A percentile compares a stretch with the other conserved stretches of the same genome.
Evolutionary conservation across 2,329 filamentous ascomycete species (phyloP).

Genomic region (Aureobasidium sp.): DNA sequence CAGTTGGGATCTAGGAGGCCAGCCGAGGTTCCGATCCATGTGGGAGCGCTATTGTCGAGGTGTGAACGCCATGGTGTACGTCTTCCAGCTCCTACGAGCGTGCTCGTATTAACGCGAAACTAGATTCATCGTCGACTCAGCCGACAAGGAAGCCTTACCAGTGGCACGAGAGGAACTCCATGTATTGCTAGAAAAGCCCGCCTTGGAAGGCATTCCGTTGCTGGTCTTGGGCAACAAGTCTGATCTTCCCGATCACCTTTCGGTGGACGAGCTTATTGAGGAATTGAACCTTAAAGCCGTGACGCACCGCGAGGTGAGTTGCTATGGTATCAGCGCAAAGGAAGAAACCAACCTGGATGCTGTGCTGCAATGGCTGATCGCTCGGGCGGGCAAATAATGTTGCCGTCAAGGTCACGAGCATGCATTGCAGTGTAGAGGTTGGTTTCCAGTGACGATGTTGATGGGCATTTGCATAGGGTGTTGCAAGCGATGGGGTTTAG

Average conservation of each 20-base stretch:
- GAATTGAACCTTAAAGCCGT: constrained; percentile 83
- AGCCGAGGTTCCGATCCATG: constrained; percentile 95
- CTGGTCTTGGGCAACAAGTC: constrained; percentile 97
- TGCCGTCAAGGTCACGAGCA: background rate
- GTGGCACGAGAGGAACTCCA: constrained; percentile 88
- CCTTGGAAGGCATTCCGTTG: constrained; percentile 81
- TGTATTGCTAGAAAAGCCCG: constrained; percentile 73
- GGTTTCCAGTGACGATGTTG: background rate
- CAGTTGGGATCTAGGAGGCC: constrained; percentile 92
- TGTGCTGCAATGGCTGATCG: constrained; percentile 93
- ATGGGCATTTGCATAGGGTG: constrained; percentile 4
- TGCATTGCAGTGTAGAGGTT: background rate
- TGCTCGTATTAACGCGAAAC: constrained; percentile 7
- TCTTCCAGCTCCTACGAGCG: background rate
- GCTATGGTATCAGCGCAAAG: constrained; percentile 97
- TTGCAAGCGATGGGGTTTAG: constrained; percentile 9
- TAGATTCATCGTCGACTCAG: constrained; percentile 93
- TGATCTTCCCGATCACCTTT: constrained; percentile 81
- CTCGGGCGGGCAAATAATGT: constrained; percentile 62
- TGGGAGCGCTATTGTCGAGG: constrained; percentile 98
- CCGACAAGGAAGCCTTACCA: constrained; percentile 70
- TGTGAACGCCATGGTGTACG: constrained; percentile 88
- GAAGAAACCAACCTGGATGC: constrained; percentile 98
- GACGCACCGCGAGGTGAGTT: constrained; percentile 87
- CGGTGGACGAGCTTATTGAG: constrained; percentile 92